phyloP scores from a whole-genome alignment of 495 filamentous ascomycete species.

The Penicillium maclennaniae region DNA sequence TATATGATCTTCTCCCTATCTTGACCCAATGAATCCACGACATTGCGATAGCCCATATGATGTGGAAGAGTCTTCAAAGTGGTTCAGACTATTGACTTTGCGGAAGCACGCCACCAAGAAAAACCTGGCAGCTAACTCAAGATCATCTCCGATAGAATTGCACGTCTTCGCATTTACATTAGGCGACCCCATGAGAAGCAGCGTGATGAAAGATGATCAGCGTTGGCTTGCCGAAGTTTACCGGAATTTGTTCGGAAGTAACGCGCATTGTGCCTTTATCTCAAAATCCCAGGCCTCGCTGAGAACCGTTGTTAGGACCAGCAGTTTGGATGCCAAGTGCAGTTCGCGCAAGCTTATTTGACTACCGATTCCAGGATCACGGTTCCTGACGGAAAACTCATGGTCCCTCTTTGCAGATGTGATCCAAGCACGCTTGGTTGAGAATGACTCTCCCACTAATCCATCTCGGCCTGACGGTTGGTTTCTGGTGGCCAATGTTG shows the following conservation, averaged over 20 bases:
- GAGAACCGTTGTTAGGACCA: background rate
- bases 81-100: background rate
- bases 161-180: conserved; percentile 9
- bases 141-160: background rate
- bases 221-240: background rate
- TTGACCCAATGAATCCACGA: too few relatives aligned
- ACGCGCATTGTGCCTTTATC: background rate
- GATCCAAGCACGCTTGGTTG: background rate
- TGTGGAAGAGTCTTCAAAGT: background rate
- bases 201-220: conserved; percentile 18
- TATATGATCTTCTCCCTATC: background rate
- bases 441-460: background rate
- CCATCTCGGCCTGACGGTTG: background rate
- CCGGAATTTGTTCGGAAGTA: conserved; percentile 6
- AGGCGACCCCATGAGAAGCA: conserved; percentile 9
- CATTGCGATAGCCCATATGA: too few relatives aligned
- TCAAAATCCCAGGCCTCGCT: background rate
- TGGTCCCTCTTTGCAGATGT: background rate
- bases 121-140: background rate
- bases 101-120: background rate
- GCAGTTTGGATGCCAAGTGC: background rate
- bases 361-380: background rate
- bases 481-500: background rate
- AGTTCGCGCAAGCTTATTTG: background rate
- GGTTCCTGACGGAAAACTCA: background rate